Evolutionary conservation across 2,329 filamentous ascomycete species (phyloP).

Genomic region (Orbilia blumenaviensis): DNA sequence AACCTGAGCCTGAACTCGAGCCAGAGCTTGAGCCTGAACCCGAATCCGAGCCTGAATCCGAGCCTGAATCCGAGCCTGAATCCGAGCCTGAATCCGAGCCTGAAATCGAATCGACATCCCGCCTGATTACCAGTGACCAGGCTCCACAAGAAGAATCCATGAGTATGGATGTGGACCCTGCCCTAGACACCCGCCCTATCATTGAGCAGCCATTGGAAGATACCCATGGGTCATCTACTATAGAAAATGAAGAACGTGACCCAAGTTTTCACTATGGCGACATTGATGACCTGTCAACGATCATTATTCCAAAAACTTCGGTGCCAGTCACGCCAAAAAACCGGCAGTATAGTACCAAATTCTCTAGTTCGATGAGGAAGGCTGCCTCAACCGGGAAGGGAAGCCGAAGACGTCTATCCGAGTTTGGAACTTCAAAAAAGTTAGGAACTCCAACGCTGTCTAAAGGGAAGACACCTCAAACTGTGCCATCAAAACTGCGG

Average conservation of each 20-base stretch:
- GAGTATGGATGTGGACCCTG: background rate
- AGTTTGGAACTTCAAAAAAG: slow-evolving; percentile 9
- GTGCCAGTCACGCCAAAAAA: slow-evolving; percentile 48
- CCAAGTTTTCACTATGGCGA: slow-evolving; percentile 34
- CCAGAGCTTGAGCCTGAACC: background rate
- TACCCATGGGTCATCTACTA: background rate
- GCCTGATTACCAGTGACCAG: background rate
- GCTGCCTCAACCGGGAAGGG: slow-evolving; percentile 13
- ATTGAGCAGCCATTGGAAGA: background rate
- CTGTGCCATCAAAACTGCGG: slow-evolving; percentile 17
- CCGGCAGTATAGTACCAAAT: slow-evolving; percentile 9
- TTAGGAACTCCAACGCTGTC: background rate
- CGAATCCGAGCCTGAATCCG: background rate
- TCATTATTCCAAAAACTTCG: slow-evolving; percentile 9
- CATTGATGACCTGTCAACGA: slow-evolving; percentile 47
- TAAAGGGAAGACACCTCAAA: slow-evolving; percentile 12
- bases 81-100: background rate
- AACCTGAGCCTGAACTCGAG: slow-evolving; percentile 1
- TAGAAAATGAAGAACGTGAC: background rate
- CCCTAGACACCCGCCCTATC: background rate
- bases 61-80: background rate
- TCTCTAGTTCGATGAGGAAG: slow-evolving; percentile 17
- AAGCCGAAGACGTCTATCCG: slow-evolving; percentile 5
- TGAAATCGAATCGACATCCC: background rate
- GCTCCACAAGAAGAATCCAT: background rate